Percentiles rank a stretch among this genome's conserved stretches.
Conservation (phyloP, 176 grass and related monocot species). For the Melocanna baccifera region DNA sequence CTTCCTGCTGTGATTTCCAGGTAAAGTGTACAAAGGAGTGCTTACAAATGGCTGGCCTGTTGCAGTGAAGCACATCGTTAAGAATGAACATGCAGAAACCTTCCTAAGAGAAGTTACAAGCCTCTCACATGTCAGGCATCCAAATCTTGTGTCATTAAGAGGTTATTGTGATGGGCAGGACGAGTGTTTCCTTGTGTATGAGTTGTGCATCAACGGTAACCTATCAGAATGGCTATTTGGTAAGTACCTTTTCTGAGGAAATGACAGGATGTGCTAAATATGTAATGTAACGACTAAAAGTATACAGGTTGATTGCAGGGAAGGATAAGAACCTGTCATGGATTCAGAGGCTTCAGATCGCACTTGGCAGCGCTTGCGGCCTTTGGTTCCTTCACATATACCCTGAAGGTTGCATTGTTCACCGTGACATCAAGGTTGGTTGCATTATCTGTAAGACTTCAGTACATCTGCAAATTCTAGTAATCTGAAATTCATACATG, state of each 20-base stretch:
- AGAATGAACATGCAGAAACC: slow-evolving; percentile 64
- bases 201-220: slow-evolving; percentile 62
- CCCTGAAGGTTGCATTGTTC: slow-evolving; percentile 71
- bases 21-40: slow-evolving; percentile 69
- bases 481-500: background rate
- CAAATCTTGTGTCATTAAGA: slow-evolving; percentile 60
- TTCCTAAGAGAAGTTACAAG: slow-evolving; percentile 68
- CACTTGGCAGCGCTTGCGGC: slow-evolving; percentile 56
- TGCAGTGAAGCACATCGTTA: slow-evolving; percentile 66
- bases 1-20: slow-evolving; percentile 31
- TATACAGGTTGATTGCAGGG: slow-evolving; percentile 36
- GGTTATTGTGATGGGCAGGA: slow-evolving; percentile 60
- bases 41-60: slow-evolving; percentile 65
- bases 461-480: slow-evolving; percentile 13
- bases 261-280: background rate
- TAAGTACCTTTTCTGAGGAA: slow-evolving; percentile 20
- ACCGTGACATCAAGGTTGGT: slow-evolving; percentile 72
- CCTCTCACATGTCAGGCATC: slow-evolving; percentile 62
- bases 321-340: slow-evolving; percentile 63
- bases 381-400: slow-evolving; percentile 80
- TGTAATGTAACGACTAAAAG: background rate
- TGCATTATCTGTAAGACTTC: background rate
- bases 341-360: slow-evolving; percentile 62
- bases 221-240: slow-evolving; percentile 80
- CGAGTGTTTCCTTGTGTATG: slow-evolving; percentile 69